Percentiles rank a stretch among this genome's conserved stretches.
These are phyloP conservation scores for Zoysia pacifica DNA, from an alignment of 176 grass and related monocot genomes.

Conservation along the genomic window DNA sequence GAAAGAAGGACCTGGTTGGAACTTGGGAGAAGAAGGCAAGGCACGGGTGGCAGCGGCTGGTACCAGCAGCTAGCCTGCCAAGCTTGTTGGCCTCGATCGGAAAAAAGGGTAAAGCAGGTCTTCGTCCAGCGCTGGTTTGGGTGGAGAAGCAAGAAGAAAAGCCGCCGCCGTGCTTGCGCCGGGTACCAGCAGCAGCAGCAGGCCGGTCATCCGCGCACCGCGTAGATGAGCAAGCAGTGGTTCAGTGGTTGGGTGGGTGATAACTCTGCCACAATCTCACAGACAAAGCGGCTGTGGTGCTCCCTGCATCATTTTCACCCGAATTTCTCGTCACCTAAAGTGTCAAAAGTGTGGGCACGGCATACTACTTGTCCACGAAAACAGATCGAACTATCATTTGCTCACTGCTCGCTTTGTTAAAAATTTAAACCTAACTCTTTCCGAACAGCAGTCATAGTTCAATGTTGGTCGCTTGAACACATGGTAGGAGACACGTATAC, in stretches of 20 bases:
- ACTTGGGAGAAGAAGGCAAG: background rate
- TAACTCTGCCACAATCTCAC: conserved; percentile 15
- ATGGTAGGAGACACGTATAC: background rate
- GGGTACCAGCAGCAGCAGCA: background rate
- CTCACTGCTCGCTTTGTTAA: too few relatives aligned
- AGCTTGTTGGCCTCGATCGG: background rate
- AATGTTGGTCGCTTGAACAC: background rate
- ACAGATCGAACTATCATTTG: too few relatives aligned
- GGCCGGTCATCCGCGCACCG: conserved; percentile 33
- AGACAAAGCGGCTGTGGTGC: background rate
- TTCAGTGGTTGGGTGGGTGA: conserved; percentile 20
- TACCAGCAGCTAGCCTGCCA: background rate
- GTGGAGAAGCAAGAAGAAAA: conserved; percentile 33
- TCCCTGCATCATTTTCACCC: background rate
- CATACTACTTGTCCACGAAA: too few relatives aligned
- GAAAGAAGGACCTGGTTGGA: conserved; percentile 38
- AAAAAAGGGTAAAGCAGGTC: background rate
- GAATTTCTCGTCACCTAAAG: too few relatives aligned
- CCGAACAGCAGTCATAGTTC: background rate
- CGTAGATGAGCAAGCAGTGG: conserved; percentile 15
- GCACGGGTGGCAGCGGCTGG: too few relatives aligned
- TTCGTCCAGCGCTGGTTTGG: background rate
- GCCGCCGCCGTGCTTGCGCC: background rate
- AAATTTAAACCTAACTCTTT: too few relatives aligned
- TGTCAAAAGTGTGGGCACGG: too few relatives aligned